Evolutionary conservation across 352 stramenopile genomes (phyloP).

Genomic region (Phytophthora pluvialis): DNA sequence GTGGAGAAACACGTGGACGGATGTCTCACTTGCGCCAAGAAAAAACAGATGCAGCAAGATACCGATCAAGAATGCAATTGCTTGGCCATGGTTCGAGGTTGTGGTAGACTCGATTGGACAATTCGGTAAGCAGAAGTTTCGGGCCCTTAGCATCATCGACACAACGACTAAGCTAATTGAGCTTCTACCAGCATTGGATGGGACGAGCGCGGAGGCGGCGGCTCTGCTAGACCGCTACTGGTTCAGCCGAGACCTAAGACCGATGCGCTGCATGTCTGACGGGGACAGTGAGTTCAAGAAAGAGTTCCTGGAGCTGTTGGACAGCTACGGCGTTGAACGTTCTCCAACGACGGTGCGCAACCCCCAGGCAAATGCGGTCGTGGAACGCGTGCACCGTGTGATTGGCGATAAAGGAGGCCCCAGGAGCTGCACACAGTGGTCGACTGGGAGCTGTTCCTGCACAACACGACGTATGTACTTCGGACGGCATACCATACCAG

Average conservation of each 20-base stretch:
- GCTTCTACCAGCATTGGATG: background rate
- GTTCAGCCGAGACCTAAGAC: background rate
- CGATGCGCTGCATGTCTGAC: background rate
- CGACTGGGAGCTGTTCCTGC: background rate
- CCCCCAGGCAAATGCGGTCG: background rate
- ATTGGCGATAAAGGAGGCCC: background rate
- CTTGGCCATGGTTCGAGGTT: slow-evolving; percentile 4
- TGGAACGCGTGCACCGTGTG: background rate
- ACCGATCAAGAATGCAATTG: background rate
- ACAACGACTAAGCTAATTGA: slow-evolving; percentile 4
- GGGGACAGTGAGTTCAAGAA: background rate
- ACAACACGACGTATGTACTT: background rate
- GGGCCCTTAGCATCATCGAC: slow-evolving; percentile 5
- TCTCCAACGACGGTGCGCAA: background rate
- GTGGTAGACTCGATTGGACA: background rate
- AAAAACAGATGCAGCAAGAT: background rate
- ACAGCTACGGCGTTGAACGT: background rate
- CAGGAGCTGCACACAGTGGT: background rate
- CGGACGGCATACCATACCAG: background rate
- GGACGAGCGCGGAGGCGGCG: background rate
- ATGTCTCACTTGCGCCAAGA: background rate
- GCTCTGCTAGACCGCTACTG: background rate
- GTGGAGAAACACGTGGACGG: too few relatives aligned
- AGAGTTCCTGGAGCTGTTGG: background rate
- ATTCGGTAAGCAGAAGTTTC: slow-evolving; percentile 1